Base-by-base conservation (phyloP, 1,284 basidiomycete genomes). In the Heterobasidion irregulare region DNA sequence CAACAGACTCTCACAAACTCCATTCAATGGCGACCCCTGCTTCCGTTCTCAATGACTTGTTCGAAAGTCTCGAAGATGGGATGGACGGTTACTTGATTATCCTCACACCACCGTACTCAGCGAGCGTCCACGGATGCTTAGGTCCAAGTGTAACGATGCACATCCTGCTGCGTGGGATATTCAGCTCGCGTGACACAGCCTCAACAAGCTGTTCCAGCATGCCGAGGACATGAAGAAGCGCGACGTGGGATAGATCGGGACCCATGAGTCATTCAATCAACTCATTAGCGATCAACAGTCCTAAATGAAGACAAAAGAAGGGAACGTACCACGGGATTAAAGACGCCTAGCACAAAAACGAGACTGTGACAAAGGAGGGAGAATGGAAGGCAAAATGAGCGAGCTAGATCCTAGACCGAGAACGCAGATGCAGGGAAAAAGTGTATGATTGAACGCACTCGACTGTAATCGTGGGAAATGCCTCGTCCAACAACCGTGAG, bases 391-490 rank as follows among this genome's bases (percentile, higher is more conserved):
- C 6, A 43, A 19, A 10, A 26, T 3, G n/a, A 16, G 34, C n/a
- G 16, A 16, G 16, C 12, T 6, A 49, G 13, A 38, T 26, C 9
- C 33, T 19, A 8, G 45, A 26, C 26, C 26, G 33, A 44, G 16
- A 44, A 12, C 12, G 13, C 41, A 5, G 12, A 44, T 44, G 41
- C 41, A 44, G 19, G 12, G 5, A 47, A n/a, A 18, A n/a, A 26
- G 19, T 4, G 19, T 3, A 47, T 12, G 6, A 3, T 32, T 10
- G 26, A 15, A 46, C 60, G 35, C 6, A 61, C 60, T 82, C 82
- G 32, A 83, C 68, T 0, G 82, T 83, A 8, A 82, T 77, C 52
- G 79, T 75, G 1, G 82, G 82, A 59, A 84, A 84, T 2, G 78
- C 79, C 67, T 83, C 81, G 47, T 84, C 82, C 38, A 84, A 63